Evolutionary conservation across 768 basidiomycete genomes (phyloP).

Genomic region (Auricularia sp.): DNA sequence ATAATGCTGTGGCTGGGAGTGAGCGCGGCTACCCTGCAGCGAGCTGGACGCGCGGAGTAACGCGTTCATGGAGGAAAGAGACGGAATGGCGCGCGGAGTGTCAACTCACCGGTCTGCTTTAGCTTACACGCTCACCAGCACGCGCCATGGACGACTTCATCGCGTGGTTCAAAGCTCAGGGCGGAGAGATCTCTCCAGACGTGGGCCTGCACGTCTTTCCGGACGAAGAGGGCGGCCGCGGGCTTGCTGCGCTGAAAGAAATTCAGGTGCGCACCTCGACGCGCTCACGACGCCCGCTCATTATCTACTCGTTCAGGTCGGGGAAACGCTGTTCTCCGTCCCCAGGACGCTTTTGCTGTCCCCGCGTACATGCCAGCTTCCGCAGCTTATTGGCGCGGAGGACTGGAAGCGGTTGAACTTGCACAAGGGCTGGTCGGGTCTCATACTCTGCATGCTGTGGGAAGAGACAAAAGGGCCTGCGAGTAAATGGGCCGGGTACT

Average conservation of each 20-base stretch:
- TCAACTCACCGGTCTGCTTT: too few relatives aligned
- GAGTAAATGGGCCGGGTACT: slow-evolving; percentile 64
- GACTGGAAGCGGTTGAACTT: slow-evolving; percentile 56
- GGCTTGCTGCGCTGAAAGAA: slow-evolving; percentile 62
- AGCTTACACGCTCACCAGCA: too few relatives aligned
- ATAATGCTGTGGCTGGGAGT: too few relatives aligned
- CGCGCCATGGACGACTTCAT: slow-evolving; percentile 24
- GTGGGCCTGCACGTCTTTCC: slow-evolving; percentile 34
- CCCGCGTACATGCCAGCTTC: slow-evolving; percentile 62
- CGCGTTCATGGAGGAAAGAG: too few relatives aligned
- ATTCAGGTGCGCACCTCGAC: slow-evolving; percentile 43
- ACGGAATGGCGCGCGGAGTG: too few relatives aligned
- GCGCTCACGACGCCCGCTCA: background rate
- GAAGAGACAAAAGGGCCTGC: slow-evolving; percentile 55
- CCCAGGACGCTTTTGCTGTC: slow-evolving; percentile 73
- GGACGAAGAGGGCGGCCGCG: slow-evolving; percentile 46
- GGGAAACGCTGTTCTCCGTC: slow-evolving; percentile 58
- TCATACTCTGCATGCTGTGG: slow-evolving; percentile 96
- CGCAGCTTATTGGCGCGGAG: slow-evolving; percentile 42
- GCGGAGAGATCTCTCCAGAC: slow-evolving; percentile 30
- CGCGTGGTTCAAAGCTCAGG: slow-evolving; percentile 47
- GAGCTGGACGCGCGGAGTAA: too few relatives aligned
- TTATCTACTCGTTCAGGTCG: background rate
- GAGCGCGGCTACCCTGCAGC: too few relatives aligned
- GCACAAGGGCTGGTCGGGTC: slow-evolving; percentile 68